Evolutionary conservation across 2,329 filamentous ascomycete species (phyloP).

Genomic region (Arthroderma sp.): DNA sequence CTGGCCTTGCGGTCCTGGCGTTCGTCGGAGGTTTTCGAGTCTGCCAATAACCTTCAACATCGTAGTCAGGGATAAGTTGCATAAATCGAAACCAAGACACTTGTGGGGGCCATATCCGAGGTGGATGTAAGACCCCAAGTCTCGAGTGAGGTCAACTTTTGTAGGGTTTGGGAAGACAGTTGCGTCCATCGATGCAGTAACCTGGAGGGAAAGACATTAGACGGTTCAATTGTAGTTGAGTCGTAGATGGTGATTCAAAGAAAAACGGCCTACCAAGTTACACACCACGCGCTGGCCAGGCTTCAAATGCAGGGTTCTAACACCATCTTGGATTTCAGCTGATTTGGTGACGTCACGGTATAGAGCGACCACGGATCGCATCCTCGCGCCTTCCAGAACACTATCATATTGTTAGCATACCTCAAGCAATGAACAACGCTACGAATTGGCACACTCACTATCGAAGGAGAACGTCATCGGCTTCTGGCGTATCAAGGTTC

Average conservation of each 20-base stretch:
- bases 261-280: constrained; percentile 25
- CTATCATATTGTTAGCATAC: constrained; percentile 40
- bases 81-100: constrained; percentile 34
- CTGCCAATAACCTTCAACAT: constrained; percentile 35
- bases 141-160: constrained; percentile 36
- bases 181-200: constrained; percentile 29
- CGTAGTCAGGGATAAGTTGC: constrained; percentile 30
- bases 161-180: constrained; percentile 28
- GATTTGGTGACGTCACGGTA: constrained; percentile 26
- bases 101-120: constrained; percentile 40
- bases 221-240: constrained; percentile 10
- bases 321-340: constrained; percentile 26
- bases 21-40: constrained; percentile 36
- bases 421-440: constrained; percentile 35
- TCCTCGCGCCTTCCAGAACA: constrained; percentile 32
- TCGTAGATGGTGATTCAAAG: constrained; percentile 18
- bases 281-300: constrained; percentile 26
- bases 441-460: constrained; percentile 36
- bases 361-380: constrained; percentile 29
- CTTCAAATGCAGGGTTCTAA: constrained; percentile 24
- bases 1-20: constrained; percentile 36
- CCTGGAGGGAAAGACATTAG: constrained; percentile 30
- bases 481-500: constrained; percentile 32
- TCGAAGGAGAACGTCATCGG: constrained; percentile 39
- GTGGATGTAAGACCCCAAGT: constrained; percentile 30